These are phyloP conservation scores for Gilbertella persicaria DNA, from an alignment of 371 early-diverging fungal genomes.

Conservation along the genomic window DNA sequence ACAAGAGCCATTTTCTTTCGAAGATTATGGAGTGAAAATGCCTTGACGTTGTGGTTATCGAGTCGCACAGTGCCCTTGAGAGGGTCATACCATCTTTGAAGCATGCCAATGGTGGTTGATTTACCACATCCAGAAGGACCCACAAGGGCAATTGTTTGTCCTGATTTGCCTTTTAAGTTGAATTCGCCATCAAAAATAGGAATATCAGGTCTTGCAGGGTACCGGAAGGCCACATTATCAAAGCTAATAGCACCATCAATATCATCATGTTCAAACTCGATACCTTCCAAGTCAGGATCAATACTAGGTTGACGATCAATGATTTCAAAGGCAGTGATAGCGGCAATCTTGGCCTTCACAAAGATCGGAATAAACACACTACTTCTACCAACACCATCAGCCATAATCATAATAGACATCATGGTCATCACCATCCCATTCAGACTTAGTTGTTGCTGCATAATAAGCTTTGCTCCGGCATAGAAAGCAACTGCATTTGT, in stretches of 20 bases:
- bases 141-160: constrained; percentile 83
- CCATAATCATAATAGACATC: constrained; percentile 69
- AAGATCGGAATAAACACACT: constrained; percentile 56
- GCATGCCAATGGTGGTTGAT: constrained; percentile 77
- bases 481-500: constrained; percentile 59
- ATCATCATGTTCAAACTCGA: constrained; percentile 31
- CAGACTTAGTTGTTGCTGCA: constrained; percentile 26
- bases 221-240: constrained; percentile 69
- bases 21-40: constrained; percentile 62
- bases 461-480: constrained; percentile 50
- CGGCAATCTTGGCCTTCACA: constrained; percentile 79
- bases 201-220: constrained; percentile 82
- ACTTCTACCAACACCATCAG: constrained; percentile 65
- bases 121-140: constrained; percentile 90
- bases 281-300: constrained; percentile 65
- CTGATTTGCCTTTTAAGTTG: constrained; percentile 67
- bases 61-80: constrained; percentile 56
- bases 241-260: constrained; percentile 58
- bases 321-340: constrained; percentile 69
- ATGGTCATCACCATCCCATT: constrained; percentile 58
- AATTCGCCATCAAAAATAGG: constrained; percentile 75
- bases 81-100: constrained; percentile 90
- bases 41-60: constrained; percentile 65
- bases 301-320: constrained; percentile 73
- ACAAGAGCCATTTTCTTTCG: constrained; percentile 80